Percentiles rank a stretch among this genome's conserved stretches.
These are phyloP conservation scores for Bipolaris zeicola DNA, from an alignment of 2,329 filamentous ascomycete species.

Conservation along the genomic window DNA sequence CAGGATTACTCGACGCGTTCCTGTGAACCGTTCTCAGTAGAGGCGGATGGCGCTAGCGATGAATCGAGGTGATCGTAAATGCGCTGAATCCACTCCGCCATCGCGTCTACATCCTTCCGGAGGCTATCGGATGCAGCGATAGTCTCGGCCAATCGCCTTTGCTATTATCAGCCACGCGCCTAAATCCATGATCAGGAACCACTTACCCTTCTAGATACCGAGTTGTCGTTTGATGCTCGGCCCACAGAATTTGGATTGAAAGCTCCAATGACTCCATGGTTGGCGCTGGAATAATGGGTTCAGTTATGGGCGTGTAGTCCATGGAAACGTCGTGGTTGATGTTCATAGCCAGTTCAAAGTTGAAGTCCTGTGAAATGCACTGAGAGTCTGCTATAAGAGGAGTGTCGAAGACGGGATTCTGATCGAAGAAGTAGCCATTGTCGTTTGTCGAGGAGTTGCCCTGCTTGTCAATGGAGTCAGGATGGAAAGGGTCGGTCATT, in stretches of 20 bases:
- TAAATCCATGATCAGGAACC: background rate
- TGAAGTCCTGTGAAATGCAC: background rate
- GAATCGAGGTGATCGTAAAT: background rate
- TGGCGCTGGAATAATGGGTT: background rate
- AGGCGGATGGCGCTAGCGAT: background rate
- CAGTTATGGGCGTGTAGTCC: background rate
- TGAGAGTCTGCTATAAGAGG: background rate
- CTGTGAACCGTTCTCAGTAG: background rate
- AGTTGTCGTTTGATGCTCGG: background rate
- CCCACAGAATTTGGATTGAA: background rate
- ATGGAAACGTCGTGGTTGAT: background rate
- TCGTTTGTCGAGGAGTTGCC: background rate
- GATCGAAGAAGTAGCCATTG: background rate
- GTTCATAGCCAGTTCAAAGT: background rate
- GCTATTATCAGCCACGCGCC: background rate
- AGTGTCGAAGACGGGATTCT: background rate
- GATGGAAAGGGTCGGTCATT: background rate
- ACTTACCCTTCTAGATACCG: background rate
- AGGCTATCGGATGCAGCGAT: background rate
- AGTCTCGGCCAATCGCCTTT: background rate
- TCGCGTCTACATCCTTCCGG: slow-evolving; percentile 4
- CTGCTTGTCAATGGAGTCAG: background rate
- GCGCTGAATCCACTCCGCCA: background rate
- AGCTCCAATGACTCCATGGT: background rate
- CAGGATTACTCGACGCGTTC: background rate